Conservation (phyloP, 164 flowering plant genomes). For the Santalum album region DNA sequence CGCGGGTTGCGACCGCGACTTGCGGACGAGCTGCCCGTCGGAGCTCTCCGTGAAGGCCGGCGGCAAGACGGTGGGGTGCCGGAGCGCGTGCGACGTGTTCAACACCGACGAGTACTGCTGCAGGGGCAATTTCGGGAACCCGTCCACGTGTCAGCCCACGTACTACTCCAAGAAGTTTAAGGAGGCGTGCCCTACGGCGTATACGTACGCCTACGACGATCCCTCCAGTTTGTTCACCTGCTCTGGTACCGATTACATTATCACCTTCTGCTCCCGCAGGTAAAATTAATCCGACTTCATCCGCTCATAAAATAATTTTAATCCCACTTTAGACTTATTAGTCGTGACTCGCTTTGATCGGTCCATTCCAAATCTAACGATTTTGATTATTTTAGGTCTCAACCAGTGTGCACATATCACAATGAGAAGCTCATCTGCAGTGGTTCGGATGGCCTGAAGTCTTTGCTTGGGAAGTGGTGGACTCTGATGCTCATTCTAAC, state of each 20-base stretch:
- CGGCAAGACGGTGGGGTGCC: conserved; percentile 50
- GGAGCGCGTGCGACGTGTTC: conserved; percentile 90
- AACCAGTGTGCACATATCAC: conserved; percentile 66
- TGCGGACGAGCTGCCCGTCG: conserved; percentile 51
- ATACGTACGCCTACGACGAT: conserved; percentile 92
- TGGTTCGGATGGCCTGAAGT: conserved; percentile 27
- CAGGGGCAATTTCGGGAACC: conserved; percentile 49
- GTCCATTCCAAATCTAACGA: background rate
- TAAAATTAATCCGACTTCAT: too few species aligned
- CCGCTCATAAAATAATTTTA: too few species aligned
- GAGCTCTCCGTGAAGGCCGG: conserved; percentile 50
- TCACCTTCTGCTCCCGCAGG: conserved; percentile 75
- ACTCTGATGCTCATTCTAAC: conserved; percentile 7
- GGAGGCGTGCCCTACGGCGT: conserved; percentile 70
- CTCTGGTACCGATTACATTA: conserved; percentile 53
- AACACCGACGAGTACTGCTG: conserved; percentile 82
- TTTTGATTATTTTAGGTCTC: conserved; percentile 44
- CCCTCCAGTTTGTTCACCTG: conserved; percentile 80
- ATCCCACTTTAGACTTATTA: background rate
- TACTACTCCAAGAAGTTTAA: conserved; percentile 72
- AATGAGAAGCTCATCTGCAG: conserved; percentile 54
- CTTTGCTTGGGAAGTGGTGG: conserved; percentile 28
- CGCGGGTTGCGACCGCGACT: conserved; percentile 69
- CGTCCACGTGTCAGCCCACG: conserved; percentile 55
- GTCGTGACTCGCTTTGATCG: too few species aligned